Evolutionary conservation across 2,329 filamentous ascomycete species (phyloP).

Genomic region (Cladophialophora chaetospira): DNA sequence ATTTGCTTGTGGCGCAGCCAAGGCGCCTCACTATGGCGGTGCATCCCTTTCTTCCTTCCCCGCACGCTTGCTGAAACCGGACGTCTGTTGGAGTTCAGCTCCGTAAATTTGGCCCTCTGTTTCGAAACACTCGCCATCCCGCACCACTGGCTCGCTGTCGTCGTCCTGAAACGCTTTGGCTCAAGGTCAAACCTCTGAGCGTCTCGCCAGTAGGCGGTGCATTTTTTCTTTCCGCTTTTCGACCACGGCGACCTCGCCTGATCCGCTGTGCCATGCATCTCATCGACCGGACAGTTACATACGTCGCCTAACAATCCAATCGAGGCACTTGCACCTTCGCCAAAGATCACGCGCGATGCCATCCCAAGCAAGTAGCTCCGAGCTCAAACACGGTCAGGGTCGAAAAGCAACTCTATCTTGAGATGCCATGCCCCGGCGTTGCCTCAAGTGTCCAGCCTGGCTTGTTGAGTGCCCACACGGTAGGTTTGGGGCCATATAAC

Average conservation of each 20-base stretch:
- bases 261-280: too few relatives aligned
- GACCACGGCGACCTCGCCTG: too few relatives aligned
- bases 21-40: background rate
- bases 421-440: background rate
- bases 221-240: background rate
- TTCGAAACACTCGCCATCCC: background rate
- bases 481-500: too few relatives aligned
- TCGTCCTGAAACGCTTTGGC: background rate
- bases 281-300: too few relatives aligned
- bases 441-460: background rate
- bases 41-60: background rate
- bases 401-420: background rate
- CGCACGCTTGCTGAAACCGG: background rate
- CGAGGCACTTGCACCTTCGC: background rate
- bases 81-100: background rate
- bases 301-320: too few relatives aligned
- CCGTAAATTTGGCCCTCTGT: background rate
- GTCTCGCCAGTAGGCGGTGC: background rate
- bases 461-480: too few relatives aligned
- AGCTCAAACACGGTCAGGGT: background rate
- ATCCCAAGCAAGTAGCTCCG: background rate
- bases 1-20: background rate
- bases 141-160: background rate
- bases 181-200: background rate
- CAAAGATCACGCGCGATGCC: background rate